Base-by-base conservation (phyloP, 768 basidiomycete species). In the Suillus hirtellus region DNA sequence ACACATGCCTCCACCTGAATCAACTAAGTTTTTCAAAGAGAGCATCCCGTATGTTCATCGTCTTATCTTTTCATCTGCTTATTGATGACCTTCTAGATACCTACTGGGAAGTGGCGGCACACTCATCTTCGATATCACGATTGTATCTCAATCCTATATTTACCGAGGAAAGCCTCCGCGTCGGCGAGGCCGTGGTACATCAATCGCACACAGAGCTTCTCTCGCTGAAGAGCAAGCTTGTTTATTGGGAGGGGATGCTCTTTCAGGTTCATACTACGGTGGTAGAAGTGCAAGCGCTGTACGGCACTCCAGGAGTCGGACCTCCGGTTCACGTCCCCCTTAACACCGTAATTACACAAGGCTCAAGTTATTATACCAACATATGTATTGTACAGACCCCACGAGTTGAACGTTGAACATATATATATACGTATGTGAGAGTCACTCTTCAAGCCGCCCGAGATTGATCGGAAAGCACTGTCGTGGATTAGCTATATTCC, bases 81-180 rank as follows among this genome's bases (percentile, higher is more conserved):
- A 59, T 19, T 43, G 43, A 58, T 37, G n/a, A 19, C 17, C 46
- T 40, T 21, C 38, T 64, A 93, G 92, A 58, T 98, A 95, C 72
- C 81, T 99, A 0, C 78, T 99, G 1, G 96, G 96, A 40, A 95
- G 93, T 63, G 95, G 86, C 46, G 97, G 97, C 2, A 98, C 96
- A 0, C 84, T 99, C 19, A 76, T 94, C 67, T 99, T 98, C 73
- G 97, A 99, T 73, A 77, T 98, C 38, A 90, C 90, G 6, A 98
- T 99, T 71, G 88, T 99, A 60, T 74, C 83, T 11, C 97, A 99
- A 76, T 89, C 89, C 24, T 82, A 89, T 69, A 78, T 95, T 24
- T 99, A 99, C 75, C 83, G 84, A 56, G 79, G 80, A 34, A 79
- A 75, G 56, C 78, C 73, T 43, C 81, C 78, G 38, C 78, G 82